Conservation (phyloP, 2,329 filamentous ascomycete species). For the Fusarium incarnatum region DNA sequence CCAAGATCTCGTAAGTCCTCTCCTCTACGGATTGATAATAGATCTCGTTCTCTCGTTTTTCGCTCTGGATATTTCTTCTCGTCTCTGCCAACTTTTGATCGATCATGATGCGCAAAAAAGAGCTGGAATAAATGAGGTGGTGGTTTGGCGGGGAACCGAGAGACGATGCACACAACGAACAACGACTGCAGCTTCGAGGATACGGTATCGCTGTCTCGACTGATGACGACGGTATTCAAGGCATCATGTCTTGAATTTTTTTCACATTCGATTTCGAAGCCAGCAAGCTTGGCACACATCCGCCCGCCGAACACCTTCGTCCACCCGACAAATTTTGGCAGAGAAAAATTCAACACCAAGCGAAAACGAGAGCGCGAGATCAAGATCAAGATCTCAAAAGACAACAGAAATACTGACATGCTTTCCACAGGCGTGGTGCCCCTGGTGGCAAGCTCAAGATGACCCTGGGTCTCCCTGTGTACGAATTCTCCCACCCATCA, state of each 20-base stretch:
- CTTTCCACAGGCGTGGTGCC: conserved; percentile 77
- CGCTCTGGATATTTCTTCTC: conserved; percentile 1
- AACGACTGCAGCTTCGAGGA: conserved; percentile 13
- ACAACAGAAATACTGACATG: conserved; percentile 50
- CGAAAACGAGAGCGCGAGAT: conserved; percentile 22
- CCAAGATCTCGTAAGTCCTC: conserved; percentile 71
- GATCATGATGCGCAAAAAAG: conserved; percentile 28
- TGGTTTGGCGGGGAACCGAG: conserved; percentile 29
- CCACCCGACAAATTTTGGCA: conserved; percentile 28
- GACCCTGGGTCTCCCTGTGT: conserved; percentile 99
- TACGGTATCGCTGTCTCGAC: conserved; percentile 1
- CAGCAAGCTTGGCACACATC: not conserved
- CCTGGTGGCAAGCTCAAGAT: conserved; percentile 99
- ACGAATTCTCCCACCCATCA: conserved; percentile 54
- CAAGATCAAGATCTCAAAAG: not conserved
- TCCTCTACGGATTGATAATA: conserved; percentile 6
- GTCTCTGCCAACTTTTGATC: conserved; percentile 33
- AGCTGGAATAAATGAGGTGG: conserved; percentile 11
- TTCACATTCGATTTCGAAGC: conserved; percentile 3
- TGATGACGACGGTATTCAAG: conserved; percentile 10
- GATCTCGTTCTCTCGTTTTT: conserved; percentile 1
- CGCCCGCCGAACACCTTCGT: not conserved
- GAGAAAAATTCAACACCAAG: conserved; percentile 9
- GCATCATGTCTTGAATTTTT: conserved; percentile 13
- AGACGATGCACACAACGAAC: conserved; percentile 31